Percentiles rank a stretch among this genome's conserved stretches.
Conservation (phyloP, 1,284 basidiomycete species). For the Ustilago tritici region DNA sequence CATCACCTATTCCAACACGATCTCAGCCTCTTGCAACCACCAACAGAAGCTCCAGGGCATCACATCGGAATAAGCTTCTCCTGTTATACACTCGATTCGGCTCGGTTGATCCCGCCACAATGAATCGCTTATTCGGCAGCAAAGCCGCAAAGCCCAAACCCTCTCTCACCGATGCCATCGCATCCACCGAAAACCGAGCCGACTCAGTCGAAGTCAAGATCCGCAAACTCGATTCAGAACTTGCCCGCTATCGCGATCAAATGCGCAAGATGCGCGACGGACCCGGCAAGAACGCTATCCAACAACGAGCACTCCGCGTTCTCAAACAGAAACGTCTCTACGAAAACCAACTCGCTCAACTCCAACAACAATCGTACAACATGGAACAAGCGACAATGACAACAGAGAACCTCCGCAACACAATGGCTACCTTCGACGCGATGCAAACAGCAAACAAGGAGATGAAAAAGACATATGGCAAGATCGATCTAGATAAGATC, state of each 20-base stretch:
- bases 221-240: slow-evolving; percentile 93
- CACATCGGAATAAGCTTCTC: not conserved
- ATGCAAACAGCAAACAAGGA: slow-evolving; percentile 99
- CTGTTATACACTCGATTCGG: not conserved
- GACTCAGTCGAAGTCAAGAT: slow-evolving; percentile 96
- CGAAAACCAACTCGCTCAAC: slow-evolving; percentile 88
- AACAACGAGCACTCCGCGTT: slow-evolving; percentile 92
- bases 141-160: slow-evolving; percentile 77
- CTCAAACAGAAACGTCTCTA: slow-evolving; percentile 97
- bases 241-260: slow-evolving; percentile 92
- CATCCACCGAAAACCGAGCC: slow-evolving; percentile 89
- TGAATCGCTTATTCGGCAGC: slow-evolving; percentile 72
- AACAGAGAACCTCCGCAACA: slow-evolving; percentile 96
- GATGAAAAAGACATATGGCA: slow-evolving; percentile 95
- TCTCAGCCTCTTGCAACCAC: not conserved
- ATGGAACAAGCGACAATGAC: slow-evolving; percentile 97
- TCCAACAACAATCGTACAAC: slow-evolving; percentile 96
- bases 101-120: slow-evolving; percentile 24
- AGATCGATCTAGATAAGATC: slow-evolving; percentile 97
- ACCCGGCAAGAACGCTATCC: slow-evolving; percentile 94
- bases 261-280: slow-evolving; percentile 94
- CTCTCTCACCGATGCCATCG: slow-evolving; percentile 88
- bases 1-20: slow-evolving; percentile 7
- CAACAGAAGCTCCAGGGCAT: not conserved
- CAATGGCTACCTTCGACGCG: slow-evolving; percentile 99